These are phyloP conservation scores for Aaosphaeria arxii DNA, from an alignment of 2,329 filamentous ascomycete species.

Conservation along the genomic window DNA sequence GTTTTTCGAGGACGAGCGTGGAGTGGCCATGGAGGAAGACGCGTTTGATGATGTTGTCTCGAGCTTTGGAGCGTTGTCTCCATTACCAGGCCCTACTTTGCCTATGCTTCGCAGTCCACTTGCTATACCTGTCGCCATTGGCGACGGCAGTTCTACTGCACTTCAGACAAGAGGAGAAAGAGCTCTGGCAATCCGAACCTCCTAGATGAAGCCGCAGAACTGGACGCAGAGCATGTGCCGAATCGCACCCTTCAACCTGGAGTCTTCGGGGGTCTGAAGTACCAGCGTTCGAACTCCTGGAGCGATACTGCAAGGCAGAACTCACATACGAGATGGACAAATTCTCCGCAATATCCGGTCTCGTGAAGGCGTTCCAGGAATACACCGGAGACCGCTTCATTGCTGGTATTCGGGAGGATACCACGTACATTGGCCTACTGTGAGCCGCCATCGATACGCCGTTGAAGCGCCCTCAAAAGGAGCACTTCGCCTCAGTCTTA, in stretches of 20 bases:
- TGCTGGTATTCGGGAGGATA: not conserved
- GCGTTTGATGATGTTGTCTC: not conserved
- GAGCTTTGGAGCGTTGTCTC: not conserved
- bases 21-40: not conserved
- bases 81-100: not conserved
- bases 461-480: not conserved
- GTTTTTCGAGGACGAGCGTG: not conserved
- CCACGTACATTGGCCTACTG: not conserved
- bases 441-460: not conserved
- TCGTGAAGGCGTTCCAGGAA: not conserved
- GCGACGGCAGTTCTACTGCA: not conserved
- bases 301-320: not conserved
- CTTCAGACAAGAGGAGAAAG: too few relatives aligned
- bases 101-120: not conserved
- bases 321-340: not conserved
- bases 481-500: too few relatives aligned
- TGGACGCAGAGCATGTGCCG: not conserved
- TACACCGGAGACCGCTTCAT: not conserved
- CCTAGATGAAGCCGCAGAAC: not conserved
- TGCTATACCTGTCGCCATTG: not conserved
- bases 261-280: not conserved
- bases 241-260: not conserved
- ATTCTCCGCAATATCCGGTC: not conserved
- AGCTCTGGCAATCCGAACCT: too few relatives aligned
- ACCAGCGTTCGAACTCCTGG: not conserved